Conservation (phyloP, 2,329 filamentous ascomycete genomes). For the Metarhizium brunneum region DNA sequence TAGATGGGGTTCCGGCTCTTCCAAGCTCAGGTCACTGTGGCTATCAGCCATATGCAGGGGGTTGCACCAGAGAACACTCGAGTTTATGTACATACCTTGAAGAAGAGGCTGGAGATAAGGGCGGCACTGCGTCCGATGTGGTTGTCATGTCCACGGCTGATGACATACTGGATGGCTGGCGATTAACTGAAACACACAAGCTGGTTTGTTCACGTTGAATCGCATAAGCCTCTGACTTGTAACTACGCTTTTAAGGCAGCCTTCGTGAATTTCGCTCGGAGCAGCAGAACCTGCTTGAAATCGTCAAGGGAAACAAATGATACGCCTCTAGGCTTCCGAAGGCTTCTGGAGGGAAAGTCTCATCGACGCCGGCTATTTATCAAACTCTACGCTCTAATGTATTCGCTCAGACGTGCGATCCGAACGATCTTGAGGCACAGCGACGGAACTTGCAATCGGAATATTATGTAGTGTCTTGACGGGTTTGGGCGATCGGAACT, state of each 20-base stretch:
- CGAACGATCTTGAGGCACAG: background rate
- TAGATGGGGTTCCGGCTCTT: conserved; percentile 7
- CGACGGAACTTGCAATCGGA: background rate
- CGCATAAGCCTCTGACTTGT: background rate
- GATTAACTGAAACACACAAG: background rate
- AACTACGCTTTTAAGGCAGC: background rate
- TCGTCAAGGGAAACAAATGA: background rate
- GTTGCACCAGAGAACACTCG: background rate
- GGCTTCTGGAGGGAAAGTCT: background rate
- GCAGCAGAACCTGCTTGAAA: background rate
- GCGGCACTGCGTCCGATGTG: background rate
- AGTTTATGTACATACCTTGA: background rate
- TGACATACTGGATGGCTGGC: background rate
- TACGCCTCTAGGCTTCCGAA: background rate
- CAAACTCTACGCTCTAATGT: background rate
- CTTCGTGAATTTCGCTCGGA: background rate
- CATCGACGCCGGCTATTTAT: background rate
- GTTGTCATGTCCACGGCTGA: background rate
- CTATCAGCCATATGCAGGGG: background rate
- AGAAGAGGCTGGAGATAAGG: background rate
- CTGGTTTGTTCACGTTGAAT: background rate
- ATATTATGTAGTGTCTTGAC: background rate
- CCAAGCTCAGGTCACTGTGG: conserved; percentile 8
- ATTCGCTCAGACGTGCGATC: background rate
- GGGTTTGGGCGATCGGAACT: background rate